phyloP scores from a whole-genome alignment of 2,329 filamentous ascomycete genomes.

The Hypoxylon sp. region DNA sequence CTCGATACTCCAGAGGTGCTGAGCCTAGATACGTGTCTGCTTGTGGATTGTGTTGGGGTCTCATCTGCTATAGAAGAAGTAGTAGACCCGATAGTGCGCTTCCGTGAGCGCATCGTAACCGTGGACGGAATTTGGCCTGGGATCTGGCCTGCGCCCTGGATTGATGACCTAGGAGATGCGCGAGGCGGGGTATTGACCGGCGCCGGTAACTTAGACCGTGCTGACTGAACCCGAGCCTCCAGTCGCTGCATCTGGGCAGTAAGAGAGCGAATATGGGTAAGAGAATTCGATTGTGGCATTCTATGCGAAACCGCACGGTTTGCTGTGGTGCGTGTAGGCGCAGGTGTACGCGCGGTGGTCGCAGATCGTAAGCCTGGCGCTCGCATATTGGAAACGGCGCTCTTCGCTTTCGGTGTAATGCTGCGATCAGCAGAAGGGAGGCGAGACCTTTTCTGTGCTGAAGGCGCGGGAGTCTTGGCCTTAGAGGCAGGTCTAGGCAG shows the following conservation, averaged over 20 bases:
- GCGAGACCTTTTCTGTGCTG: slow-evolving; percentile 63
- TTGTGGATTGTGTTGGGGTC: slow-evolving; percentile 65
- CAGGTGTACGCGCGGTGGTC: slow-evolving; percentile 64
- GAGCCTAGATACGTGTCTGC: slow-evolving; percentile 69
- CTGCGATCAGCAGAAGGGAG: slow-evolving; percentile 69
- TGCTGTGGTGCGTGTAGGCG: slow-evolving; percentile 63
- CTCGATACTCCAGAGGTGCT: slow-evolving; percentile 74
- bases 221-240: slow-evolving; percentile 92
- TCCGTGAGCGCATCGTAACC: slow-evolving; percentile 77
- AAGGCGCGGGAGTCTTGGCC: slow-evolving; percentile 56
- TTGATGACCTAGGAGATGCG: slow-evolving; percentile 76
- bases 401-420: slow-evolving; percentile 67
- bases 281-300: slow-evolving; percentile 75
- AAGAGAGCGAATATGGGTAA: slow-evolving; percentile 92
- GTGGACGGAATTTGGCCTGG: slow-evolving; percentile 66
- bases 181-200: slow-evolving; percentile 83
- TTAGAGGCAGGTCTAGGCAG: slow-evolving; percentile 66
- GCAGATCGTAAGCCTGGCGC: slow-evolving; percentile 62
- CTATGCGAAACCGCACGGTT: slow-evolving; percentile 64
- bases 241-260: slow-evolving; percentile 98
- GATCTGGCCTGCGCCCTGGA: slow-evolving; percentile 59
- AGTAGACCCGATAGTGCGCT: slow-evolving; percentile 73
- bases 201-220: slow-evolving; percentile 90
- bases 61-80: slow-evolving; percentile 67
- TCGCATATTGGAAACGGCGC: slow-evolving; percentile 56